A percentile compares a stretch with the other conserved stretches of the same genome.
Evolutionary conservation across 805 yeast species (phyloP).

Genomic region (Schwanniomyces pseudopolymorphus): DNA sequence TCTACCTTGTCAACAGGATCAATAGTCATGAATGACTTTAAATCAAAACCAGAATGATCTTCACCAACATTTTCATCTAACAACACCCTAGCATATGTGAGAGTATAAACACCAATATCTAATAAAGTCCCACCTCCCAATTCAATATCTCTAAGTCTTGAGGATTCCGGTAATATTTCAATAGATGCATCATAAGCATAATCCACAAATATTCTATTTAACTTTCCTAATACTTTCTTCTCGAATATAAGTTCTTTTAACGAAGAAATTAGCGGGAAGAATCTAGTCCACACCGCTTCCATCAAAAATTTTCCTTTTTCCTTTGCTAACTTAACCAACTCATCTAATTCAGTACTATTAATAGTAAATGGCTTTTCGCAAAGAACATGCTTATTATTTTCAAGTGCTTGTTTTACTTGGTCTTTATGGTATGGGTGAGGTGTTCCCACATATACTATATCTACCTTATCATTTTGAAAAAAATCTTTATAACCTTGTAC

Average conservation of each 20-base stretch:
- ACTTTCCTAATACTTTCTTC: constrained; percentile 46
- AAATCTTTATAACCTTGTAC: constrained; percentile 43
- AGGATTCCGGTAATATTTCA: constrained; percentile 25
- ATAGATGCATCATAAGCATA: constrained; percentile 37
- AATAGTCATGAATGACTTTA: constrained; percentile 33
- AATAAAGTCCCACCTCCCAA: constrained; percentile 59
- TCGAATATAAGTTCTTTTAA: constrained; percentile 36
- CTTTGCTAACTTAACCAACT: constrained; percentile 43
- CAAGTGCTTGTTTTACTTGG: constrained; percentile 42
- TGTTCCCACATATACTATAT: constrained; percentile 54
- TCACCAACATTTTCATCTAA: constrained; percentile 33
- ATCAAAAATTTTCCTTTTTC: constrained; percentile 45
- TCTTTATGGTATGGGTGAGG: constrained; percentile 55
- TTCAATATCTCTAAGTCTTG: constrained; percentile 42
- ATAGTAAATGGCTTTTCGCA: constrained; percentile 58
- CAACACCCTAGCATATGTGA: constrained; percentile 45
- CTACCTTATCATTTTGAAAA: constrained; percentile 41
- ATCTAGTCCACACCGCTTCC: constrained; percentile 63
- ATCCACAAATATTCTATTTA: constrained; percentile 44
- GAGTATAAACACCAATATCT: constrained; percentile 54
- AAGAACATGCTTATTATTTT: constrained; percentile 48
- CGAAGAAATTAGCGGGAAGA: constrained; percentile 45
- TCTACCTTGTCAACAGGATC: constrained; percentile 41
- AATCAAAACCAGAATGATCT: constrained; percentile 23
- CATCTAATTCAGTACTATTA: constrained; percentile 43